A percentile compares a stretch with the other conserved stretches of the same genome.
phyloP scores from a whole-genome alignment of 306 rosid species.

The Boehmeria nivea region DNA sequence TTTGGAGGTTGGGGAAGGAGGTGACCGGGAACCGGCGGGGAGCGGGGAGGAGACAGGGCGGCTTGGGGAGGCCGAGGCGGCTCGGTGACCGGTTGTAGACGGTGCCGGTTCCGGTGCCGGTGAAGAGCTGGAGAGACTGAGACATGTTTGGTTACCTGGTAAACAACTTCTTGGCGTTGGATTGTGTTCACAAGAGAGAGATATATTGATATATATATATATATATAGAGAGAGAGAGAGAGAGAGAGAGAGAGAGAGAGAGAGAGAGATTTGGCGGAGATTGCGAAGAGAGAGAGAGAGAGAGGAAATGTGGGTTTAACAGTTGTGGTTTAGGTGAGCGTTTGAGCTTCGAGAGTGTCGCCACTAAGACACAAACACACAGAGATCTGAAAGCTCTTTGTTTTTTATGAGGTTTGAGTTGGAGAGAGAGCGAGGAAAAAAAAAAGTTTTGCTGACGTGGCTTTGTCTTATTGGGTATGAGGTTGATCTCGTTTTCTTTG shows the following conservation, averaged over 20 bases:
- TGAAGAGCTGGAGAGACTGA: slow-evolving; percentile 56
- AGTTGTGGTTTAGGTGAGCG: background rate
- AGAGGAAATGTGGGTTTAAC: no score
- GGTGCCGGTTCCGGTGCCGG: slow-evolving; percentile 36
- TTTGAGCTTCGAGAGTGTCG: slow-evolving; percentile 20
- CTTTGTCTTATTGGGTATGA: background rate
- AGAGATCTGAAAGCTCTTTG: background rate
- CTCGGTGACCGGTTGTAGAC: slow-evolving; percentile 25
- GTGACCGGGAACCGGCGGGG: slow-evolving; percentile 28
- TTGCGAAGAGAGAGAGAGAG: background rate
- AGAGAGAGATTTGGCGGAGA: slow-evolving; percentile 9
- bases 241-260: background rate
- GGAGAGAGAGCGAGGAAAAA: background rate
- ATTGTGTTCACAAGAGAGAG: background rate
- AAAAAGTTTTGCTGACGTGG: background rate
- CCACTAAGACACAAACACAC: slow-evolving; percentile 7
- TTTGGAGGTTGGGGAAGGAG: slow-evolving; percentile 10
- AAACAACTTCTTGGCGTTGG: no score
- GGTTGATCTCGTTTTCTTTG: background rate
- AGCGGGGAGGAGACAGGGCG: slow-evolving; percentile 12
- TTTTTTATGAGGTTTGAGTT: no score
- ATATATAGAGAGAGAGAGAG: background rate
- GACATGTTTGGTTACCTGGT: slow-evolving; percentile 34
- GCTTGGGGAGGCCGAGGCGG: no score
- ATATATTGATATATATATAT: background rate